Evolutionary conservation across 805 yeast genomes (phyloP).

Genomic region (Zygosaccharomyces siamensis): DNA sequence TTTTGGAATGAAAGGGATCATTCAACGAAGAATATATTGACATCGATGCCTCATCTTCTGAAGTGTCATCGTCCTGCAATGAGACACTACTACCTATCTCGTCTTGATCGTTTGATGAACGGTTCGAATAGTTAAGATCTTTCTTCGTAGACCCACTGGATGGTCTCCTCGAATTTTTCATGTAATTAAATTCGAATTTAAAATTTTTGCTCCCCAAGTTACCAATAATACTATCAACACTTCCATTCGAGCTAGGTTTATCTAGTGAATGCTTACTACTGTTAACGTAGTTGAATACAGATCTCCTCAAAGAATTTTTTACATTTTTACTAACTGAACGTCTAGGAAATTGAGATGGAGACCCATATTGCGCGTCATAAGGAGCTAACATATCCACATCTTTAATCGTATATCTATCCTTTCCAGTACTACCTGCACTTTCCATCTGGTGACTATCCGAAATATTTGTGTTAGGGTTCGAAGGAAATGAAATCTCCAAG

Average conservation of each 20-base stretch:
- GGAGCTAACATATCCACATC: constrained; percentile 27
- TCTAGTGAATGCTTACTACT: constrained; percentile 13
- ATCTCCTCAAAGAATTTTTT: constrained; percentile 23
- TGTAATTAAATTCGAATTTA: constrained; percentile 34
- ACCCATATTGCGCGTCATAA: constrained; percentile 7
- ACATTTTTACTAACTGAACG: constrained; percentile 7
- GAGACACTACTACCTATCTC: constrained; percentile 8
- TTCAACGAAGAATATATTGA: constrained; percentile 56
- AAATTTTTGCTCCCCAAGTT: constrained; percentile 29
- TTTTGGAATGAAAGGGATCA: constrained; percentile 33
- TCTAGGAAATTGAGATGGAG: constrained; percentile 8
- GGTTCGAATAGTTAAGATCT: constrained; percentile 2
- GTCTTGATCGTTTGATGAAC: constrained; percentile 1
- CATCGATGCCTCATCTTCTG: constrained; percentile 66
- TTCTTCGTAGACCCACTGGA: constrained; percentile 6
- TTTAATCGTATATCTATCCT: constrained; percentile 27
- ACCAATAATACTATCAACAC: constrained; percentile 21
- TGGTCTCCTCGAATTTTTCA: constrained; percentile 8
- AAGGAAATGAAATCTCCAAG: constrained; percentile 56
- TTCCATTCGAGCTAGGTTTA: constrained; percentile 10
- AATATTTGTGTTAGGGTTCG: constrained; percentile 5
- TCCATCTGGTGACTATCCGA: constrained; percentile 9
- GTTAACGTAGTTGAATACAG: constrained; percentile 27
- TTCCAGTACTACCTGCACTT: constrained; percentile 10
- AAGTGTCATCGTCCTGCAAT: constrained; percentile 23